Base-by-base conservation (phyloP, 305 asterid species). In the Stenogyne calaminthoides region DNA sequence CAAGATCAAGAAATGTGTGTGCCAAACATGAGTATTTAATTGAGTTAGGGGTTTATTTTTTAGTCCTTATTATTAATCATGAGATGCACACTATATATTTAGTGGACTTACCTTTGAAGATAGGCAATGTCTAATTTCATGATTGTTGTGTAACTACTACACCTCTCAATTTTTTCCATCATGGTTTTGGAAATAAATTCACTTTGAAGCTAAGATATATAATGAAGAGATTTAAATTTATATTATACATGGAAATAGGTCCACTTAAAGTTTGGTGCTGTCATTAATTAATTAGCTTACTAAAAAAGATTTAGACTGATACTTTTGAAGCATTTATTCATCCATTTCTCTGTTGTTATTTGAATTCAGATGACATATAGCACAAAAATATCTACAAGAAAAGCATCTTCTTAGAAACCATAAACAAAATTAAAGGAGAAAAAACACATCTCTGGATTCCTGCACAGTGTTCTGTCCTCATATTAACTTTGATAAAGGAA, bases 51-150 rank as follows among this genome's bases (percentile, higher is more conserved):
- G 39, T 32, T 20, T 64, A 18, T 64, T 27, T 39, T 18, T 64
- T 73, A 20, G 71, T 79, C 56, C 20, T 64, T 59, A 5, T 16
- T 51, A 72, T 56, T 67, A 71, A 81, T 89, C 62, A 82, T 80
- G 81, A 77, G 64, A 58, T 40, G 52, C 16, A 51, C 55, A 34
- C 52, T 36, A 7, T 46, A 57, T 64, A 80, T 9, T 73, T 64
- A 79, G 51, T 29, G 57, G 36, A 62, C 88, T 85, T 89, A 67
- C 61, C 88, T 83, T 90, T 70, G 82, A 90, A 90, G 94, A 69
- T 69, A 76, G 72, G 87, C 80, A 80, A 77, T 60, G 69, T 54
- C 36, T 25, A 27, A 34, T 65, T 42, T 34, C 19, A 29, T 51
- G 36, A 72, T 79, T 22, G 75, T 57, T 63, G 44, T 40, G 56